Base-by-base conservation (phyloP, 768 basidiomycete genomes). In the Boletus sp. region DNA sequence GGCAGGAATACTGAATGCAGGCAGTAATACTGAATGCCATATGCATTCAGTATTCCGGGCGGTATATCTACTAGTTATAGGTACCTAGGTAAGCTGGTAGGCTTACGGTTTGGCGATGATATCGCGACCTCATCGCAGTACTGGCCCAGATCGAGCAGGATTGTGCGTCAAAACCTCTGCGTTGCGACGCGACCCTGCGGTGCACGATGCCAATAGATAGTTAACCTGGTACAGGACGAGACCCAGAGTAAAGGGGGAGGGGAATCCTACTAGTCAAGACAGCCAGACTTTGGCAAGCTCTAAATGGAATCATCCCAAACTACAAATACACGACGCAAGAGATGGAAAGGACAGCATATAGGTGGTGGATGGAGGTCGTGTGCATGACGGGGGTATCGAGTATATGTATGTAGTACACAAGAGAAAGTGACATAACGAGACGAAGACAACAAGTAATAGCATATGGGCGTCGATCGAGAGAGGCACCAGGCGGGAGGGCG, bases 41-140 rank as follows among this genome's bases (percentile, higher is more conserved):
- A n/a, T n/a, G 33, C 33, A 34, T 34, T 34, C 33, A 34, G 33
- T 34, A 34, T 34, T 6, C 34, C 34, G 34, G 34, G 34, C 34
- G 78, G 78, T 4, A 73, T 74, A 5, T 34, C 34, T 34, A 15
- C 34, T 34, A 34, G 34, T 34, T 34, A 34, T 34, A 34, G 15
- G 34, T 34, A 34, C 2, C 15, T 34, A 34, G 34, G 34, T 34
- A 34, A 34, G 14, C 34, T 34, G 23, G 23, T 23, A 23, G 23
- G 23, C 23, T 23, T 23, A 23, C 23, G n/a, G n/a, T n/a, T n/a
- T n/a, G n/a, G n/a, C n/a, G n/a, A n/a, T n/a, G n/a, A n/a, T n/a
- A n/a, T n/a, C n/a, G n/a, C n/a, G n/a, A n/a, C n/a, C n/a, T n/a
- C n/a, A n/a, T n/a, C n/a, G n/a, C n/a, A n/a, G n/a, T n/a, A n/a